phyloP scores from a whole-genome alignment of 2,329 filamentous ascomycete genomes.

The Apiospora pterosperma region DNA sequence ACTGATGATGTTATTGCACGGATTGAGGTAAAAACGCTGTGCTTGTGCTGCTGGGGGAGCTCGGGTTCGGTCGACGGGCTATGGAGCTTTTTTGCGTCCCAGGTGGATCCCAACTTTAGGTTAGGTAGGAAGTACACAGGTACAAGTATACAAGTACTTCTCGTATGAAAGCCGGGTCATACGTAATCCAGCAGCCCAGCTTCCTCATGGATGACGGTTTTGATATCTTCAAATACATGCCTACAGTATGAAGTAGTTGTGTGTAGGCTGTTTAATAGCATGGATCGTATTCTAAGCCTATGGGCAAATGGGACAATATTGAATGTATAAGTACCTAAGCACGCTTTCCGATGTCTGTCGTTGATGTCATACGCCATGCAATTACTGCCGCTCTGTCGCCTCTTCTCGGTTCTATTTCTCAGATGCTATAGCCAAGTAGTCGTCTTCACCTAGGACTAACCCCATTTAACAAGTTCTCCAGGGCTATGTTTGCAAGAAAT shows the following conservation, averaged over 20 bases:
- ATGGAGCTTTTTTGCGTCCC: slow-evolving; percentile 2
- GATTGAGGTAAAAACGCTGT: slow-evolving; percentile 2
- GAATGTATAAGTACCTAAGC: background rate
- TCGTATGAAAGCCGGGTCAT: background rate
- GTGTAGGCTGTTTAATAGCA: too few species aligned
- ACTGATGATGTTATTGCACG: background rate
- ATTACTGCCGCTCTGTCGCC: background rate
- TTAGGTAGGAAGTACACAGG: background rate
- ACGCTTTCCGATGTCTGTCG: background rate
- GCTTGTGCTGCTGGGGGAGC: slow-evolving; percentile 1
- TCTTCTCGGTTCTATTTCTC: background rate
- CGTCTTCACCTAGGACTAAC: background rate
- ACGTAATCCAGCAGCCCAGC: background rate
- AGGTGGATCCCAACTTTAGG: background rate
- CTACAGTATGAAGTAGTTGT: too few species aligned
- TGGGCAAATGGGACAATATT: too few species aligned
- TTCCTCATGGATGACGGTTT: too few species aligned
- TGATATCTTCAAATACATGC: background rate
- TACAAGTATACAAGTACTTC: too few species aligned
- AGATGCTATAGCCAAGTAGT: background rate
- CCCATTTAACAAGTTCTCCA: background rate
- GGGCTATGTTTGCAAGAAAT: background rate
- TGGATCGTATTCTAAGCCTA: background rate
- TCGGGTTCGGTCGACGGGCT: slow-evolving; percentile 1
- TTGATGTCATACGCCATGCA: background rate